phyloP scores from a whole-genome alignment of 106 monocot genomes.

The Platanthera zijinensis region DNA sequence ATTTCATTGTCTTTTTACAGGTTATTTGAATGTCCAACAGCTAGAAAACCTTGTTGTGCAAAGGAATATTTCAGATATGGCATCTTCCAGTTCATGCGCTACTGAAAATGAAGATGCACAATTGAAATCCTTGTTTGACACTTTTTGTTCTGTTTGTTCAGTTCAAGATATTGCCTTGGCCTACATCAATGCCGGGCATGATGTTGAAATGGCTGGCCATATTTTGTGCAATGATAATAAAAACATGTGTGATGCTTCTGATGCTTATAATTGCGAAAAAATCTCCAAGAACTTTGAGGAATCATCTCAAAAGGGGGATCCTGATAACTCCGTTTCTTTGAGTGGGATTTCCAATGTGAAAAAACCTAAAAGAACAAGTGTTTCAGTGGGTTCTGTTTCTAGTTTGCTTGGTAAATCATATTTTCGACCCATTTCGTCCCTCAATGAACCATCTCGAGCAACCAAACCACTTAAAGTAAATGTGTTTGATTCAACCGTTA shows the following conservation, averaged over 20 bases:
- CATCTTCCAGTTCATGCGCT: constrained; percentile 8
- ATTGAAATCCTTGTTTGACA: constrained; percentile 35
- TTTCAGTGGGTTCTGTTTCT: constrained; percentile 57
- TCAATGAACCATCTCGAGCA: constrained; percentile 20
- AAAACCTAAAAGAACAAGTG: constrained; percentile 40
- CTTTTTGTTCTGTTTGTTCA: constrained; percentile 46
- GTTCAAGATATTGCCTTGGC: constrained; percentile 81
- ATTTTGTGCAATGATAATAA: constrained; percentile 37
- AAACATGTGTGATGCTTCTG: constrained; percentile 4
- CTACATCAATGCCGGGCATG: constrained; percentile 40
- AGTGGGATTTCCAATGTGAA: constrained; percentile 8
- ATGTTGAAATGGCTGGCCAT: constrained; percentile 54
- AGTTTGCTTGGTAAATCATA: constrained; percentile 48
- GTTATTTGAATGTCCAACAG: neutral
- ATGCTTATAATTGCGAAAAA: constrained; percentile 10
- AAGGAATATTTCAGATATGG: neutral
- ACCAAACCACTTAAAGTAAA: constrained; percentile 35
- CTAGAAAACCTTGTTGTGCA: neutral
- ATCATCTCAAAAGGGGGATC: constrained; percentile 2
- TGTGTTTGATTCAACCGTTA: constrained; percentile 15
- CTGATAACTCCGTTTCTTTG: neutral
- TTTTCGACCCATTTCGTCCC: constrained; percentile 6
- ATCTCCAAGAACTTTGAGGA: constrained; percentile 9
- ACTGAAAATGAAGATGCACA: constrained; percentile 4
- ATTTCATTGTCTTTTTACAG: neutral